phyloP scores from a whole-genome alignment of 768 basidiomycete species.

The Serendipita sp. region DNA sequence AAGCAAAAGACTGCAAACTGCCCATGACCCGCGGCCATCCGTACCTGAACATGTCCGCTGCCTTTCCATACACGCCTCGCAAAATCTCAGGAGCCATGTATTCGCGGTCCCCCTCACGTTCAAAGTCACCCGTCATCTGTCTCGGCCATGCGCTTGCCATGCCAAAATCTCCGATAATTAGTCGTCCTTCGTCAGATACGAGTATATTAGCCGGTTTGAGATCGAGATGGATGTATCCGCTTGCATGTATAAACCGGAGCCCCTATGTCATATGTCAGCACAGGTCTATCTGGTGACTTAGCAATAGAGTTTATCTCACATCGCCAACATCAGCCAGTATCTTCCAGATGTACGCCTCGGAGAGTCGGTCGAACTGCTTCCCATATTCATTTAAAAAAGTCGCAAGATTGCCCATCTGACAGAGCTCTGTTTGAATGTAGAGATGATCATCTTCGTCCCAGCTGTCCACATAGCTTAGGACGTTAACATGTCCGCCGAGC shows the following conservation, averaged over 20 bases:
- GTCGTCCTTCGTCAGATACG: constrained; percentile 66
- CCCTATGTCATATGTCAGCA: constrained; percentile 32
- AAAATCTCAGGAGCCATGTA: constrained; percentile 95
- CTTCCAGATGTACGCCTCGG: constrained; percentile 94
- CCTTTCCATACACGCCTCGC: constrained; percentile 78
- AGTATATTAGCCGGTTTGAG: constrained; percentile 96
- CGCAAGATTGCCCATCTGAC: constrained; percentile 81
- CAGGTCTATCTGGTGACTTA: background rate
- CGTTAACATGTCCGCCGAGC: constrained; percentile 51
- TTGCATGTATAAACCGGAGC: constrained; percentile 74
- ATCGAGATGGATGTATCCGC: constrained; percentile 86
- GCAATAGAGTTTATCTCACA: constrained; percentile 32
- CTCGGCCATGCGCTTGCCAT: constrained; percentile 94
- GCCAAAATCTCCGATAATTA: constrained; percentile 97
- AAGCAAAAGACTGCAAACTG: background rate
- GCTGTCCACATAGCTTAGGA: constrained; percentile 78
- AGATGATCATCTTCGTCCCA: constrained; percentile 88
- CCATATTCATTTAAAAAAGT: constrained; percentile 88
- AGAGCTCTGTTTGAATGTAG: constrained; percentile 89
- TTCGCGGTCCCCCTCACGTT: constrained; percentile 92
- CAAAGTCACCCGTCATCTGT: constrained; percentile 33
- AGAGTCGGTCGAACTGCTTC: constrained; percentile 61
- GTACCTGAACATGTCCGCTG: constrained; percentile 94
- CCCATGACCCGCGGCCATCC: constrained; percentile 17
- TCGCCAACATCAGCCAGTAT: constrained; percentile 77